Evolutionary conservation across 129 eudicot species (phyloP).

Genomic region (Ambrosia trifida): DNA sequence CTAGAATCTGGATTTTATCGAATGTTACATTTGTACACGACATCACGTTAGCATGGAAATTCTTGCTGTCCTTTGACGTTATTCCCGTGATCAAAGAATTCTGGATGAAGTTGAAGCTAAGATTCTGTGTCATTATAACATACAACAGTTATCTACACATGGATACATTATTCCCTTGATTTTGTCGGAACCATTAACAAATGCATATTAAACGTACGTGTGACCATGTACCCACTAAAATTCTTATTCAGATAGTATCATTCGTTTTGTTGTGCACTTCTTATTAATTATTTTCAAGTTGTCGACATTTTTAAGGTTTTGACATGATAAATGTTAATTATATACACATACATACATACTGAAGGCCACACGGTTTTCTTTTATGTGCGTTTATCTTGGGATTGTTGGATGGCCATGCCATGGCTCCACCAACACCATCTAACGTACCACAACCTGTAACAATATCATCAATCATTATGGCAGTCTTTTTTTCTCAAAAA

Average conservation of each 20-base stretch:
- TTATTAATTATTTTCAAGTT: background rate
- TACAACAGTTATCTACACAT: background rate
- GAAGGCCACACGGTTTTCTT: conserved; percentile 34
- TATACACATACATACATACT: conserved; percentile 34
- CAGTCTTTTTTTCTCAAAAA: no score
- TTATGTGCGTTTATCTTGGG: conserved; percentile 18
- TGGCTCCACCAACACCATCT: conserved; percentile 62
- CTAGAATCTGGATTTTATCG: conserved; percentile 27
- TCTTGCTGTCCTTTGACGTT: conserved; percentile 53
- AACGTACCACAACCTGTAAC: conserved; percentile 51
- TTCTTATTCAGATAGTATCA: background rate
- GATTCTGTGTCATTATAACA: conserved; percentile 32
- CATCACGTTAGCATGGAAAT: conserved; percentile 44
- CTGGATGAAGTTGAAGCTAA: conserved; percentile 52
- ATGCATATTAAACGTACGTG: background rate
- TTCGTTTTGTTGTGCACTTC: background rate
- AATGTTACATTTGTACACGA: conserved; percentile 46
- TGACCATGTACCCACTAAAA: background rate
- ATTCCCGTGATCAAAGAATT: conserved; percentile 43
- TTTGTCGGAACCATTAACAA: background rate
- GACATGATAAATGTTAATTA: conserved; percentile 3
- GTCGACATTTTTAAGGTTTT: background rate
- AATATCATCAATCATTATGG: background rate
- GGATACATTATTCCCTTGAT: conserved; percentile 6
- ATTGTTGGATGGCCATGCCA: conserved; percentile 40